Percentiles rank a stretch among this genome's conserved stretches.
phyloP scores from a whole-genome alignment of 2,329 filamentous ascomycete genomes.

The Metarhizium album region DNA sequence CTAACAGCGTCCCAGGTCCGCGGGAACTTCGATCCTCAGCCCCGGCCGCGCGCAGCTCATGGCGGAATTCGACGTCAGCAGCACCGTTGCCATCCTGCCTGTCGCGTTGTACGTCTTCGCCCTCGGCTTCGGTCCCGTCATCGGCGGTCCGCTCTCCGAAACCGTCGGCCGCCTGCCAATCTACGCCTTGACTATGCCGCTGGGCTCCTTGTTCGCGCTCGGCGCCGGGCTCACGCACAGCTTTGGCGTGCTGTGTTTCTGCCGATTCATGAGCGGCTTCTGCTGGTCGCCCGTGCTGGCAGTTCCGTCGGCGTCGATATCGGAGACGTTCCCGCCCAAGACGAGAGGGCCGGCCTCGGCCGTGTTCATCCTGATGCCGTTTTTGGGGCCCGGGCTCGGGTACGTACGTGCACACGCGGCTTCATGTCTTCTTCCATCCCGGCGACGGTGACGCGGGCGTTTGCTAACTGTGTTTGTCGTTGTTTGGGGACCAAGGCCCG shows the following conservation, averaged over 20 bases:
- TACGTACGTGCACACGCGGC: constrained; percentile 18
- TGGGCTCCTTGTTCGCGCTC: constrained; percentile 44
- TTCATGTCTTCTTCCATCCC: too few species aligned
- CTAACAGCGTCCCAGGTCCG: constrained; percentile 30
- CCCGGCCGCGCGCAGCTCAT: constrained; percentile 35
- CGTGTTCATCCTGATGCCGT: constrained; percentile 39
- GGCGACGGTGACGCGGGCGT: too few species aligned
- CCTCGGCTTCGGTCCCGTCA: constrained; percentile 46
- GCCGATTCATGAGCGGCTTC: constrained; percentile 47
- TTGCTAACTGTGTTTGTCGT: too few species aligned
- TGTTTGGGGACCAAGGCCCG: constrained; percentile 28
- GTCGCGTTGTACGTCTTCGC: constrained; percentile 51
- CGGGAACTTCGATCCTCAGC: constrained; percentile 44
- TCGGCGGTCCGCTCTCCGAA: constrained; percentile 50
- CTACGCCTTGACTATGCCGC: constrained; percentile 33
- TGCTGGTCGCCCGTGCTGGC: constrained; percentile 37
- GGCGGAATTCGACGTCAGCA: constrained; percentile 40
- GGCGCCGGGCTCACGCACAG: constrained; percentile 40
- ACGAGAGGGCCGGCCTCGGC: constrained; percentile 31
- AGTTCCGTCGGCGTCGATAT: constrained; percentile 37
- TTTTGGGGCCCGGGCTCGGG: constrained; percentile 42
- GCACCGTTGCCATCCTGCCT: constrained; percentile 46
- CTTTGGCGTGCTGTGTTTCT: constrained; percentile 39
- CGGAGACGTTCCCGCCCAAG: constrained; percentile 35
- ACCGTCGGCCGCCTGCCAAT: constrained; percentile 42